Percentiles rank a stretch among this genome's conserved stretches.
Evolutionary conservation across 2,329 filamentous ascomycete genomes (phyloP).

Genomic region (Bipolaris zeicola): DNA sequence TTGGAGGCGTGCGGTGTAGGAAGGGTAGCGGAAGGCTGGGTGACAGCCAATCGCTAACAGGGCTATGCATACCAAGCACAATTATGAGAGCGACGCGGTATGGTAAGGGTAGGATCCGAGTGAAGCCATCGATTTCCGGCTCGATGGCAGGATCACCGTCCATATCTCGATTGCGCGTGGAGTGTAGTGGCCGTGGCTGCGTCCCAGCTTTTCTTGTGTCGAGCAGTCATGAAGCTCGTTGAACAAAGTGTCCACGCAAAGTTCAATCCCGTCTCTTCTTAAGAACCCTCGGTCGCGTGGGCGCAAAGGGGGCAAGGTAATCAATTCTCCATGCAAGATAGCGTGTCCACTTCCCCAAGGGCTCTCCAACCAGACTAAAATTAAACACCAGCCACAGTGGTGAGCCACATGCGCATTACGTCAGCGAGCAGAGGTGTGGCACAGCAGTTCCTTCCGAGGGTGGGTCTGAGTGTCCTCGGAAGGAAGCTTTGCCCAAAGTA

Average conservation of each 20-base stretch:
- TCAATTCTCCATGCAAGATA: slow-evolving; percentile 17
- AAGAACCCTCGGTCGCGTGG: slow-evolving; percentile 1
- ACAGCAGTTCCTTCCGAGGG: neutral
- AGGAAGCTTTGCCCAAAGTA: slow-evolving; percentile 29
- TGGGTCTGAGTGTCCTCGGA: slow-evolving; percentile 9
- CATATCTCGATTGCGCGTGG: slow-evolving; percentile 55
- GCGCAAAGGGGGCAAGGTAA: slow-evolving; percentile 25
- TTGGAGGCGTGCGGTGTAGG: neutral
- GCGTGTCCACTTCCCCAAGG: slow-evolving; percentile 40
- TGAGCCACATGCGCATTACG: slow-evolving; percentile 13
- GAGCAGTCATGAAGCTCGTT: slow-evolving; percentile 25
- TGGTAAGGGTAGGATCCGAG: slow-evolving; percentile 82
- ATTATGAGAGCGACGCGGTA: slow-evolving; percentile 87
- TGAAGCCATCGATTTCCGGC: slow-evolving; percentile 77
- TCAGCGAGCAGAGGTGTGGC: slow-evolving; percentile 23
- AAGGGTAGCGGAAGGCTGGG: neutral
- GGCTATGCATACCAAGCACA: slow-evolving; percentile 69
- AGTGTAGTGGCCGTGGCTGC: slow-evolving; percentile 26
- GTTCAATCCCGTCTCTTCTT: slow-evolving; percentile 14
- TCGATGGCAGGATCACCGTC: slow-evolving; percentile 76
- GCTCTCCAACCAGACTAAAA: slow-evolving; percentile 22
- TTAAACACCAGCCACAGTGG: slow-evolving; percentile 17
- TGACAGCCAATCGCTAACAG: neutral
- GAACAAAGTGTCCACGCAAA: neutral
- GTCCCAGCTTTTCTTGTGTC: slow-evolving; percentile 26